A percentile compares a stretch with the other conserved stretches of the same genome.
phyloP scores from a whole-genome alignment of 2,329 filamentous ascomycete genomes.

The Lizonia empirigonia region DNA sequence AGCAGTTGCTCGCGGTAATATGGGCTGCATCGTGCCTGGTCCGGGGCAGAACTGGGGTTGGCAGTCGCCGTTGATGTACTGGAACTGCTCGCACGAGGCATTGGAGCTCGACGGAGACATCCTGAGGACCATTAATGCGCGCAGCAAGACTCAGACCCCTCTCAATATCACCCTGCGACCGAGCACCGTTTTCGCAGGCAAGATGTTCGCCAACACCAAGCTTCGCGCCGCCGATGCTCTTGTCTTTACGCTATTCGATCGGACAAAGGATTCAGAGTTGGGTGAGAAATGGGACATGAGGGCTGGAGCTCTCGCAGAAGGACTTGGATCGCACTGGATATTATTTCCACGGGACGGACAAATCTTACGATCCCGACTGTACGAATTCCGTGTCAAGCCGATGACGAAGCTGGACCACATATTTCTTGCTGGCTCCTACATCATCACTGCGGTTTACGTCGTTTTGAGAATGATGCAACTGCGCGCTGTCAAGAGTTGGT shows the following conservation, averaged over 20 bases:
- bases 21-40: constrained; percentile 42
- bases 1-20: constrained; percentile 1
- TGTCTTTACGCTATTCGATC: constrained; percentile 77
- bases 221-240: constrained; percentile 76
- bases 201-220: constrained; percentile 70
- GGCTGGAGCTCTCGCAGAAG: constrained; percentile 59
- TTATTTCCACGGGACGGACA: constrained; percentile 67
- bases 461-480: constrained; percentile 70
- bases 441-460: constrained; percentile 68
- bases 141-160: constrained; percentile 65
- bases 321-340: constrained; percentile 62
- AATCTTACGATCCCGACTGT: constrained; percentile 64
- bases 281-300: constrained; percentile 69
- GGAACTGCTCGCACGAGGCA: constrained; percentile 67
- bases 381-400: constrained; percentile 79
- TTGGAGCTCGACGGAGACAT: constrained; percentile 68
- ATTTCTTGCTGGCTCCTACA: constrained; percentile 69
- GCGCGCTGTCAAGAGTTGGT: constrained; percentile 74
- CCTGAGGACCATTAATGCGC: constrained; percentile 70
- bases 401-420: constrained; percentile 70
- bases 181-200: constrained; percentile 83
- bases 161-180: constrained; percentile 77
- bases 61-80: constrained; percentile 83
- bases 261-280: constrained; percentile 67
- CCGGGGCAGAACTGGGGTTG: constrained; percentile 74